phyloP scores from a whole-genome alignment of 371 early-diverging fungal genomes.

The Sporodiniella umbellata region DNA sequence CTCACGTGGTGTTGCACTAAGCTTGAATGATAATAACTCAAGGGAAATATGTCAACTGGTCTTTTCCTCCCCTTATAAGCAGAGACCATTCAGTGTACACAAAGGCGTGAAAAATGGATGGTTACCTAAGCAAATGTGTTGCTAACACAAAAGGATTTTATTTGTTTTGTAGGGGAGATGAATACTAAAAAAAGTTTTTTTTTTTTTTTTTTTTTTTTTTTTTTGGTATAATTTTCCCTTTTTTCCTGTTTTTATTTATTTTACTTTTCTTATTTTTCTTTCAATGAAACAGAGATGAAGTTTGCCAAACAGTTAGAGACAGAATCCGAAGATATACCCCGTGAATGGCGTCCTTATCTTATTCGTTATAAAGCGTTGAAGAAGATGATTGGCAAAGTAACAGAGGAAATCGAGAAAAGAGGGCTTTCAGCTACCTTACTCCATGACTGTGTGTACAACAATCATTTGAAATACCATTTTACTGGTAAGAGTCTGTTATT shows the following conservation, averaged over 20 bases:
- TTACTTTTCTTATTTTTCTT: not conserved
- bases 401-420: conserved; percentile 64
- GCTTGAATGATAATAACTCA: not conserved
- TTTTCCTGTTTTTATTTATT: not conserved
- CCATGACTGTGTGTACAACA: conserved; percentile 41
- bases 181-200: too few species aligned
- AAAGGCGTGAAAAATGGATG: too few species aligned
- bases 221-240: too few species aligned
- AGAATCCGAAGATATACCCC: conserved; percentile 63
- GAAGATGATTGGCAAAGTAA: conserved; percentile 61
- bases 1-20: not conserved
- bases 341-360: conserved; percentile 65
- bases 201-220: not conserved
- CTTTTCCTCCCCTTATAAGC: too few species aligned
- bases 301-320: conserved; percentile 71
- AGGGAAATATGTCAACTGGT: not conserved
- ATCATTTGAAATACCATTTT: conserved; percentile 49
- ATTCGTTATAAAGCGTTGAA: conserved; percentile 68
- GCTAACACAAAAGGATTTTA: too few species aligned
- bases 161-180: too few species aligned
- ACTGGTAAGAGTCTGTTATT: conserved; percentile 31
- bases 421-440: conserved; percentile 51
- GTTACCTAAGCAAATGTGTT: too few species aligned
- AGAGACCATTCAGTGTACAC: too few species aligned
- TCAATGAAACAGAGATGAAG: conserved; percentile 64